Conservation (phyloP, 371 early-diverging fungal species). For the Mucor lusitanicus region DNA sequence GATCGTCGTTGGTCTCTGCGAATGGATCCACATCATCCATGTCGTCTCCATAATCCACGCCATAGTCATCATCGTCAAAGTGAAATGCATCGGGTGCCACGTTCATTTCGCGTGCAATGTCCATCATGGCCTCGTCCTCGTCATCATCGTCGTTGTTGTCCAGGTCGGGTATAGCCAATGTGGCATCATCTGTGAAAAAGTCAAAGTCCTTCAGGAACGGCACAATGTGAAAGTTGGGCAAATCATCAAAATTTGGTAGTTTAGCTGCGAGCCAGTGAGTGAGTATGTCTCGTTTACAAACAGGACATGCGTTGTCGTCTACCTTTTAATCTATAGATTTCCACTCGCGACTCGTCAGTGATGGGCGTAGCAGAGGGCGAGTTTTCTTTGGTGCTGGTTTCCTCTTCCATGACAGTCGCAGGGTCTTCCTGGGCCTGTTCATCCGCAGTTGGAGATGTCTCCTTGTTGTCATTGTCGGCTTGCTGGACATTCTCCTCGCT, state of each 20-base stretch:
- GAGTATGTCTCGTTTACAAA: neutral
- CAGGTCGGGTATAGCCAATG: conserved; percentile 16
- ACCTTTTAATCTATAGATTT: conserved; percentile 33
- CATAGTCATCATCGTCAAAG: conserved; percentile 14
- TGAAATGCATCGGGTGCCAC: conserved; percentile 4
- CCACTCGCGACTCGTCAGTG: conserved; percentile 12
- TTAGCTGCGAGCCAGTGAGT: conserved; percentile 43
- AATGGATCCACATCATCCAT: conserved; percentile 15
- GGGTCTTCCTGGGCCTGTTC: neutral
- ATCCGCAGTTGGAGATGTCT: neutral
- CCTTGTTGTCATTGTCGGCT: too few relatives aligned
- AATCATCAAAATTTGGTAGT: conserved; percentile 43
- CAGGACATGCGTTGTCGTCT: neutral
- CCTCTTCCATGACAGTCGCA: neutral
- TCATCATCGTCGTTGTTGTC: conserved; percentile 13
- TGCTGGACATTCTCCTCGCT: conserved; percentile 4
- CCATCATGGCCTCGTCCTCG: conserved; percentile 13
- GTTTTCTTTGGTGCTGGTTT: neutral
- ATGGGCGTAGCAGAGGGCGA: neutral
- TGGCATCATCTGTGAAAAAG: conserved; percentile 49
- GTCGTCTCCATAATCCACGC: conserved; percentile 20
- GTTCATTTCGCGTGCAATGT: neutral
- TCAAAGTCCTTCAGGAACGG: conserved; percentile 67
- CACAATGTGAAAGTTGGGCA: conserved; percentile 61
- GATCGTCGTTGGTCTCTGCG: conserved; percentile 10